Evolutionary conservation across 306 rosid genomes (phyloP).

Genomic region (Acacia acuminata): DNA sequence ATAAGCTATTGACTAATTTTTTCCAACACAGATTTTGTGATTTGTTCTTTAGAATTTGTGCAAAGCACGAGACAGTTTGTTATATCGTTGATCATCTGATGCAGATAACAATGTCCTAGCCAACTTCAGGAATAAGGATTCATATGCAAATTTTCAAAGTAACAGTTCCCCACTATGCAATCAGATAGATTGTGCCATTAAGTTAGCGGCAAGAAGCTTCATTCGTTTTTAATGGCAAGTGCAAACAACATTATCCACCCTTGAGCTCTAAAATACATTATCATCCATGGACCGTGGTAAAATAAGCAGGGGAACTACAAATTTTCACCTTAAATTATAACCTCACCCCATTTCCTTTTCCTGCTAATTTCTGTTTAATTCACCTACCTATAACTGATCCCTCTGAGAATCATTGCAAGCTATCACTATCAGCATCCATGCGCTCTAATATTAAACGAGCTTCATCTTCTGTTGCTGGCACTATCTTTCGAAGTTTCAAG

Average conservation of each 20-base stretch:
- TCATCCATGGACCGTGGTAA: neutral
- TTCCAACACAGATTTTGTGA: no score
- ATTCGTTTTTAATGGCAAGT: neutral
- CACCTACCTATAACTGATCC: neutral
- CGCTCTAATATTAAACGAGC: constrained; percentile 78
- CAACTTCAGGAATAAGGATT: no score
- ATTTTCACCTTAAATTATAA: neutral
- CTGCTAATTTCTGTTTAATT: neutral
- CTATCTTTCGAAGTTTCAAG: constrained; percentile 64
- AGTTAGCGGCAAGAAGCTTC: no score
- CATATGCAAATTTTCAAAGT: no score
- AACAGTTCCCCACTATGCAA: neutral
- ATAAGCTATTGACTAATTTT: neutral
- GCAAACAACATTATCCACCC: neutral
- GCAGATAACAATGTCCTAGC: no score
- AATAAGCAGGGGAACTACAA: neutral
- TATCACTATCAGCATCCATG: constrained; percentile 74
- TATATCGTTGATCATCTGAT: no score
- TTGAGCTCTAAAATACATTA: neutral
- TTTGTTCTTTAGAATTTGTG: no score
- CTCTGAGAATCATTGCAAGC: constrained; percentile 35
- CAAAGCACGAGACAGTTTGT: no score
- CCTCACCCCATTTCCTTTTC: neutral
- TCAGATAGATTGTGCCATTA: neutral
- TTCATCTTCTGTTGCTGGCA: constrained; percentile 95